Evolutionary conservation across 441 rosid species (phyloP), one percentile per base, ranked within the genome.

Genomic region (Jatropha podagrica): DNA sequence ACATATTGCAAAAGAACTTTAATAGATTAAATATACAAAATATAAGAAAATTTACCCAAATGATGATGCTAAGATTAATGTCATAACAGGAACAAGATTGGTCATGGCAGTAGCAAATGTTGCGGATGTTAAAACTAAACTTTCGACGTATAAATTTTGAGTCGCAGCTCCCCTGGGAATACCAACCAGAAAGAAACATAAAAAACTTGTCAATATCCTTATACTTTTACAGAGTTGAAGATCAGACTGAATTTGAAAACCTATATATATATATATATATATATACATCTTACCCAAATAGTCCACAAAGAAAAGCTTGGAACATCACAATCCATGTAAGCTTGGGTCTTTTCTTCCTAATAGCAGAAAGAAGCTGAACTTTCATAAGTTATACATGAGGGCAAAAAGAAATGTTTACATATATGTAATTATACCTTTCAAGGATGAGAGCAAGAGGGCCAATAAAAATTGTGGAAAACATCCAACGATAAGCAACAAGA

Each of bases 41-140:
- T 11, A 40, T 37, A 44, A 44, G 15, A 20, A 48, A 4, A 40
- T 20, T 0, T 85, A 86, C 92, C 92, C 68, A 17, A 85, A 74
- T 17, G 69, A 17, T 69, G 84, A 61, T 51, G 92, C 86, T 15
- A 90, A 37, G 12, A 84, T 38, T 46, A 90, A 83, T 37, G 94
- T 88, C 51, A 83, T 27, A 66, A 78, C 82, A 0, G 94, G 92
- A 18, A 38, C 37, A 44, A 90, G 86, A 72, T 88, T 86, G 18
- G 68, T 2, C 59, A 85, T 81, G 14, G 90, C 94, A 4, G 86
- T 37, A 40, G 79, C 77, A 58, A 81, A 90, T 18, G 94, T 86
- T 41, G 89, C 87, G 23, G 94, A 88, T 4, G 92, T 90, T 46
- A 88, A 62, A 14, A 76, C 82, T 59, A 88, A 58, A 59, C 90